Conservation (phyloP, 352 stramenopile species). For the Phytophthora crassamura region DNA sequence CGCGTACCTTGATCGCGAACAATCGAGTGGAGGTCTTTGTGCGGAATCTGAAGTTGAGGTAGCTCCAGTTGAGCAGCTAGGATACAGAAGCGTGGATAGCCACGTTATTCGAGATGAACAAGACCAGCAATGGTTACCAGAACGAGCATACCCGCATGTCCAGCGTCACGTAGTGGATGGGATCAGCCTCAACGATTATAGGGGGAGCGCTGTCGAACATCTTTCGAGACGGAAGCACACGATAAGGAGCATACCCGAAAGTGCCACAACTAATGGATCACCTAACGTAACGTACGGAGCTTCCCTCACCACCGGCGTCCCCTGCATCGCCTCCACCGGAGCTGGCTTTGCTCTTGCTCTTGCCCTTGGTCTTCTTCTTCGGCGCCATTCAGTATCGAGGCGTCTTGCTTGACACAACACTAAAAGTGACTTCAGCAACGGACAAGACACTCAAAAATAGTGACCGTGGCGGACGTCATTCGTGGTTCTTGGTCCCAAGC, state of each 20-base stretch:
- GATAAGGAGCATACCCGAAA: not conserved
- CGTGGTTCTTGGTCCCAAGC: not conserved
- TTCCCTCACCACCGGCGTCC: conserved; percentile 17
- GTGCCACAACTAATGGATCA: not conserved
- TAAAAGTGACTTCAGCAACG: conserved; percentile 6
- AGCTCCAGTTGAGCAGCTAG: conserved; percentile 70
- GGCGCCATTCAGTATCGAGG: conserved; percentile 25
- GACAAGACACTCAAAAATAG: conserved; percentile 20
- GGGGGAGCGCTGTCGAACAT: conserved; percentile 44
- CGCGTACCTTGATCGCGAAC: conserved; percentile 55
- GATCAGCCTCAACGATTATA: conserved; percentile 44
- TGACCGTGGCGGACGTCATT: not conserved
- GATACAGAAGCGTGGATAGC: not conserved
- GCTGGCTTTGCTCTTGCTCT: conserved; percentile 32
- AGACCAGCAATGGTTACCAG: not conserved
- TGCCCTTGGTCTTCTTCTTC: conserved; percentile 55
- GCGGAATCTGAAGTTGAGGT: conserved; percentile 65
- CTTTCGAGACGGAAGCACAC: conserved; percentile 13
- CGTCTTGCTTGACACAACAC: too few species aligned
- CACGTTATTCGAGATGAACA: not conserved
- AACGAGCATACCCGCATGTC: conserved; percentile 52
- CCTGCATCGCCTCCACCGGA: conserved; percentile 18
- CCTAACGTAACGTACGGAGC: conserved; percentile 16
- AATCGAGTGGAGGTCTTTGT: conserved; percentile 59
- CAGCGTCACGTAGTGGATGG: conserved; percentile 58